These are phyloP conservation scores for Lasiosphaeria miniovina DNA, from an alignment of 495 filamentous ascomycete genomes.

Conservation along the genomic window DNA sequence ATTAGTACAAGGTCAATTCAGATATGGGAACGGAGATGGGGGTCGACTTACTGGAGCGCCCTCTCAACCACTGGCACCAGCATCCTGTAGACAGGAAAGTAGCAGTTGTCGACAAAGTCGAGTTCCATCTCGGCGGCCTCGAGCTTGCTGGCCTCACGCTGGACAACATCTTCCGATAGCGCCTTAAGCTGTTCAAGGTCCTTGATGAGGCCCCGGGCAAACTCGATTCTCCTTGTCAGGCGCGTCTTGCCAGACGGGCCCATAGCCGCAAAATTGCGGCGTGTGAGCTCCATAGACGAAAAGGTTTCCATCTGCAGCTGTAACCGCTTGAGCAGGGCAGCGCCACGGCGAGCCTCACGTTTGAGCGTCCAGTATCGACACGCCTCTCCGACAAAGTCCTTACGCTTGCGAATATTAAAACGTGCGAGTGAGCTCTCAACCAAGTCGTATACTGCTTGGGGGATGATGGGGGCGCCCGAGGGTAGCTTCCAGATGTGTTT, in stretches of 20 bases:
- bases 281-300: conserved; percentile 91
- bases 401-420: conserved; percentile 78
- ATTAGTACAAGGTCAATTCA: conserved; percentile 22
- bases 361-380: conserved; percentile 99
- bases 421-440: conserved; percentile 75
- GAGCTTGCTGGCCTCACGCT: conserved; percentile 71
- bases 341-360: conserved; percentile 85
- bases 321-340: conserved; percentile 84
- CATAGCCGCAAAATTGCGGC: conserved; percentile 89
- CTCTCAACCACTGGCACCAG: conserved; percentile 79
- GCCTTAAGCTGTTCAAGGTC: conserved; percentile 72
- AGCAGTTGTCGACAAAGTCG: conserved; percentile 77
- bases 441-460: conserved; percentile 74
- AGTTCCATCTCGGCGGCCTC: conserved; percentile 71
- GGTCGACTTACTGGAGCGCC: conserved; percentile 58
- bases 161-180: conserved; percentile 64
- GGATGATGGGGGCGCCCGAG: conserved; percentile 92
- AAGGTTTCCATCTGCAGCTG: conserved; percentile 94
- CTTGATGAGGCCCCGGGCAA: conserved; percentile 68
- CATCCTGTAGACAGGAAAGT: conserved; percentile 80
- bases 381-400: conserved; percentile 86
- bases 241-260: conserved; percentile 76
- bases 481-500: conserved; percentile 89
- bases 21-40: background rate
- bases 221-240: conserved; percentile 79